phyloP scores from a whole-genome alignment of 176 grass and related monocot genomes.

The Paspalum vaginatum region DNA sequence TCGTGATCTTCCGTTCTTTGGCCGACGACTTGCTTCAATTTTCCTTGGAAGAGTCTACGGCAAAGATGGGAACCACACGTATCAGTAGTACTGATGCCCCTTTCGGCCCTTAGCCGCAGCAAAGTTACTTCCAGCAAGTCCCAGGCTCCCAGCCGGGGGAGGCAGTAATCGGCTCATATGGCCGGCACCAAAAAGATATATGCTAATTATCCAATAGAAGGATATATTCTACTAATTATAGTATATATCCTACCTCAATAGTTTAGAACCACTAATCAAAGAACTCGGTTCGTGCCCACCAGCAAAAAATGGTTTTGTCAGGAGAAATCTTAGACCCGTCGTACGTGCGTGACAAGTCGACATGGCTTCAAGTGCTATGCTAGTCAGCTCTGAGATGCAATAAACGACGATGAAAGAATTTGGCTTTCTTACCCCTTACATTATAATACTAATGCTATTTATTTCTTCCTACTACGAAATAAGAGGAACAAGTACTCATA shows the following conservation, averaged over 20 bases:
- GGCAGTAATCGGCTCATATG: not conserved
- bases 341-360: not conserved
- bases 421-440: not conserved
- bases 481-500: no score
- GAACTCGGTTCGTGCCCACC: not conserved
- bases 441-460: no score
- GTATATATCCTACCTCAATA: not conserved
- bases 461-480: no score
- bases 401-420: not conserved
- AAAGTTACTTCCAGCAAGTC: not conserved
- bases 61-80: conserved; percentile 16
- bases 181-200: not conserved
- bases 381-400: not conserved
- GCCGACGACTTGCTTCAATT: conserved; percentile 26
- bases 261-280: not conserved
- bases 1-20: conserved; percentile 30
- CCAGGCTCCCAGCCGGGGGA: not conserved
- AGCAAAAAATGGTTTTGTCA: not conserved
- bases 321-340: not conserved
- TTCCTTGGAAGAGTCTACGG: conserved; percentile 41
- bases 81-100: not conserved
- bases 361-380: not conserved
- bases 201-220: not conserved
- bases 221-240: not conserved
- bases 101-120: not conserved